Conservation (phyloP, 2,329 filamentous ascomycete species). For the Waltergamsia citrina region DNA sequence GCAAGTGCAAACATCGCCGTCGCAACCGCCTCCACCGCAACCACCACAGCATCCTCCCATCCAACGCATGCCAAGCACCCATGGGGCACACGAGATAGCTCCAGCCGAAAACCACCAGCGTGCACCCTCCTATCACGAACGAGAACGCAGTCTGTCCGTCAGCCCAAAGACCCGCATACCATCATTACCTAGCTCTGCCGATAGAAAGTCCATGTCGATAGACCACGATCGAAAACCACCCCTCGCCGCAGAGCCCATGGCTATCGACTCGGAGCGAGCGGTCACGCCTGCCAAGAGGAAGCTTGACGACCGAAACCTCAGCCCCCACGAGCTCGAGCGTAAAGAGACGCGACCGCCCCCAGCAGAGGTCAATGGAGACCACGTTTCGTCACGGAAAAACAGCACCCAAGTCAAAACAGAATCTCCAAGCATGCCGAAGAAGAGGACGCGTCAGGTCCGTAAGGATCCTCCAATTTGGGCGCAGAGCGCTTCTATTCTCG, state of each 20-base stretch:
- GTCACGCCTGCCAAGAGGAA: conserved; percentile 30
- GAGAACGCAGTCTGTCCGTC: conserved; percentile 63
- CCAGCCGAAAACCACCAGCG: conserved; percentile 9
- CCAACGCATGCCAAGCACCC: conserved; percentile 30
- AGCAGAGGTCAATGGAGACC: conserved; percentile 36
- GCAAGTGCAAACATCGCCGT: conserved; percentile 18
- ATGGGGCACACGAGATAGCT: conserved; percentile 35
- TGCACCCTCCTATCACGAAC: conserved; percentile 39
- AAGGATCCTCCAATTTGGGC: conserved; percentile 38
- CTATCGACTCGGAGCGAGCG: conserved; percentile 17
- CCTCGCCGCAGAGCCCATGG: conserved; percentile 14
- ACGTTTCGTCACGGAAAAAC: background rate
- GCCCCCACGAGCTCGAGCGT: conserved; percentile 40
- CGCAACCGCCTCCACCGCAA: conserved; percentile 21
- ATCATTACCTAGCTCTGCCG: conserved; percentile 36
- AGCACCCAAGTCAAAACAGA: conserved; percentile 11
- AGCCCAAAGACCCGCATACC: conserved; percentile 66
- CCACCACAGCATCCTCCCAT: conserved; percentile 20
- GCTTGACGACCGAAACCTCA: conserved; percentile 29
- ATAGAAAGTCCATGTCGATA: conserved; percentile 10
- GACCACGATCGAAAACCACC: conserved; percentile 16
- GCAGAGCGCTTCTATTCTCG: conserved; percentile 24
- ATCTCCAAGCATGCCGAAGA: conserved; percentile 24
- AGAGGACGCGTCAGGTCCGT: conserved; percentile 27
- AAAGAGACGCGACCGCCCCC: conserved; percentile 38